These are phyloP conservation scores for Malassezia slooffiae DNA, from an alignment of 1,284 basidiomycete species.

Conservation along the genomic window DNA sequence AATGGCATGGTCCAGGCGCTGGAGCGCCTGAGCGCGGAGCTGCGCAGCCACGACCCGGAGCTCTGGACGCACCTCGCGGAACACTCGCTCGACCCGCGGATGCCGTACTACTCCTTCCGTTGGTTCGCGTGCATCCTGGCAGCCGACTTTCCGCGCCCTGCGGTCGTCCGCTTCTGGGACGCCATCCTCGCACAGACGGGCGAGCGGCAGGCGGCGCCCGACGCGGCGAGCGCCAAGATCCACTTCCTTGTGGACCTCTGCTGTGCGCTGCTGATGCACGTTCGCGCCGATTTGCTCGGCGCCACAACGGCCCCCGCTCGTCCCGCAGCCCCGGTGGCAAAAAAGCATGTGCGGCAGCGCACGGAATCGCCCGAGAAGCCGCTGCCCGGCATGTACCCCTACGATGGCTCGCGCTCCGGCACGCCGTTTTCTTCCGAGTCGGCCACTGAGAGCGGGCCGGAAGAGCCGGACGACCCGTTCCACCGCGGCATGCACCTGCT, in stretches of 20 bases:
- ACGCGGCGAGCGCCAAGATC: constrained; percentile 23
- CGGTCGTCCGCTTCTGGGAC: constrained; percentile 40
- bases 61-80: constrained; percentile 26
- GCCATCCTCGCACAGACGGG: constrained; percentile 33
- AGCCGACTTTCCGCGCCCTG: constrained; percentile 33
- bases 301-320: no score
- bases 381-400: no score
- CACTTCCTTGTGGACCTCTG: constrained; percentile 42
- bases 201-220: constrained; percentile 4
- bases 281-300: constrained; percentile 9
- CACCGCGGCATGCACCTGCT: constrained; percentile 25
- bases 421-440: no score
- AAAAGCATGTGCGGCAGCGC: no score
- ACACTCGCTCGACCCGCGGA: constrained; percentile 29
- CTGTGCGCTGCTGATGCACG: constrained; percentile 32
- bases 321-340: no score
- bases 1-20: constrained; percentile 34
- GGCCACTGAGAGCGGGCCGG: background rate
- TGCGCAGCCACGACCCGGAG: constrained; percentile 28
- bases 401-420: no score
- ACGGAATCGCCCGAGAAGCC: no score
- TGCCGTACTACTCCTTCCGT: constrained; percentile 42
- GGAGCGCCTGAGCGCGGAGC: constrained; percentile 25
- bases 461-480: constrained; percentile 24
- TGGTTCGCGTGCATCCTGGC: constrained; percentile 41